Evolutionary conservation across 163 green algal species (phyloP).

Genomic region (Prototheca cutis): DNA sequence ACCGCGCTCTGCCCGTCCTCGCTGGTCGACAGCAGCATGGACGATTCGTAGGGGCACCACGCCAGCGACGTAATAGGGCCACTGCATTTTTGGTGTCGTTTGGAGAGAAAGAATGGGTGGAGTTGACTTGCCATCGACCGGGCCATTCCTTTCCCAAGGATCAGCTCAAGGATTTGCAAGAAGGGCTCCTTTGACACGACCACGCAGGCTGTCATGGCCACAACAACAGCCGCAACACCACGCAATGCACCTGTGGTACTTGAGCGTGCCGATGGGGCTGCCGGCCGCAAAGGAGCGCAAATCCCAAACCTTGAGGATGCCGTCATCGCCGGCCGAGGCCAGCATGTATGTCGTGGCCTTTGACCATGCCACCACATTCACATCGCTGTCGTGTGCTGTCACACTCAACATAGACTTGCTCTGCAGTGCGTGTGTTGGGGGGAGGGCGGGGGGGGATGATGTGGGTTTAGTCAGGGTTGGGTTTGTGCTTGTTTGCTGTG

Average conservation of each 20-base stretch:
- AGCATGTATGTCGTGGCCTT: constrained; percentile 83
- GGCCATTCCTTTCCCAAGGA: no score
- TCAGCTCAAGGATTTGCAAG: background rate
- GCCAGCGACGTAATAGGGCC: constrained; percentile 81
- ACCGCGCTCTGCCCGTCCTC: constrained; percentile 66
- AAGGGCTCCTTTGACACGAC: no score
- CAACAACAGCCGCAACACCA: background rate
- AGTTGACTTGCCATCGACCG: no score
- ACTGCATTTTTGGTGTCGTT: constrained; percentile 7
- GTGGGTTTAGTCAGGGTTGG: background rate
- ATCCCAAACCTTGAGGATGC: constrained; percentile 86
- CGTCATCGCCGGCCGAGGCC: constrained; percentile 82
- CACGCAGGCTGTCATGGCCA: no score
- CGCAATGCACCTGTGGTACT: constrained; percentile 69
- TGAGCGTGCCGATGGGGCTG: constrained; percentile 68
- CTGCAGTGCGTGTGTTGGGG: constrained; percentile 1
- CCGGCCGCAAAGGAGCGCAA: constrained; percentile 61
- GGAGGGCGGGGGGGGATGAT: background rate
- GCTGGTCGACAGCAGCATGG: constrained; percentile 69
- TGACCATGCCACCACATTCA: constrained; percentile 98
- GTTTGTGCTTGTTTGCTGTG: no score
- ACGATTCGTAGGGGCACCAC: constrained; percentile 87
- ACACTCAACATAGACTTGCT: constrained; percentile 55
- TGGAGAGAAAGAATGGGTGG: no score
- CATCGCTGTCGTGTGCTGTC: constrained; percentile 65